A percentile compares a stretch with the other conserved stretches of the same genome.
Conservation (phyloP, 768 basidiomycete genomes). For the Daedaleopsis sinensis region DNA sequence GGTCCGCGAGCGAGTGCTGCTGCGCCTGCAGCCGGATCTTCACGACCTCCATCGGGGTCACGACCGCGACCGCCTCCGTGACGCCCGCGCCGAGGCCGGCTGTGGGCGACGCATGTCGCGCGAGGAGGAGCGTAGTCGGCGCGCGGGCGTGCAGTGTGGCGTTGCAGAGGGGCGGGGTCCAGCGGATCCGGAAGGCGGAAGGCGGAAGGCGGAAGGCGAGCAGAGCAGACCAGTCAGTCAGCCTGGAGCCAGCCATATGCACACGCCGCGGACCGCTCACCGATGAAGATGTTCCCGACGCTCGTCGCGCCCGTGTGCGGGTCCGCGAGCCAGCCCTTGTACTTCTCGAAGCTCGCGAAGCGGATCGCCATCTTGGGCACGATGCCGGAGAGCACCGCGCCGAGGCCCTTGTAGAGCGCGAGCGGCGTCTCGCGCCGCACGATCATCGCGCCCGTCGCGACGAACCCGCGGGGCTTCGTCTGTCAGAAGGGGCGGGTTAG, state of each 20-base stretch:
- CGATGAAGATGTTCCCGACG: conserved; percentile 82
- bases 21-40: conserved; percentile 99
- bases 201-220: no score
- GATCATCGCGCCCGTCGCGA: conserved; percentile 89
- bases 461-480: conserved; percentile 91
- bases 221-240: no score
- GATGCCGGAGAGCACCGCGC: conserved; percentile 94
- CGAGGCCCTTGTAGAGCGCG: conserved; percentile 97
- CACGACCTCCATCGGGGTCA: conserved; percentile 99
- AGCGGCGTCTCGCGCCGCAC: conserved; percentile 90
- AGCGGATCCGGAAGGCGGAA: no score
- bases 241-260: neutral
- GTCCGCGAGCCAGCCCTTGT: conserved; percentile 83
- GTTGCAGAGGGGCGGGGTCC: no score
- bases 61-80: conserved; percentile 93
- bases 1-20: conserved; percentile 95
- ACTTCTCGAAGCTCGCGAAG: conserved; percentile 96
- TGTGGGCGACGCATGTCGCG: no score
- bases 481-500: conserved; percentile 32
- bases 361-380: conserved; percentile 99
- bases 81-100: conserved; percentile 94
- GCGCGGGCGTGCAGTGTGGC: no score
- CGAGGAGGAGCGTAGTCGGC: no score
- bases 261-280: conserved; percentile 44
- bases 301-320: conserved; percentile 77